Conservation (phyloP, 179 eudicot genomes). For the Amaranthus tricolor region DNA sequence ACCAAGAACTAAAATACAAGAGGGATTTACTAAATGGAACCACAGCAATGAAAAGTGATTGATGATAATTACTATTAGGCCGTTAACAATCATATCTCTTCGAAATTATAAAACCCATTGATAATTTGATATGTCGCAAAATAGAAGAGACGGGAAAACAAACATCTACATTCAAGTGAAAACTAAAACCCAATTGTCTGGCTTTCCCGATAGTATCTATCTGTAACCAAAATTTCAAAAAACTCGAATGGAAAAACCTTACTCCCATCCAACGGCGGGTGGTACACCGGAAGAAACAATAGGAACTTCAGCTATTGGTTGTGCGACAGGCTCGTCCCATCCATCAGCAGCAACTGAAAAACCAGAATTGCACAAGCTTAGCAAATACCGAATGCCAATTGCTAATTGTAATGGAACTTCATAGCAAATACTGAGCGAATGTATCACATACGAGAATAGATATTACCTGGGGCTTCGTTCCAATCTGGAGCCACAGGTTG, state of each 20-base stretch:
- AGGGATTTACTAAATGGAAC: no score
- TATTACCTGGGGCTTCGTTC: slow-evolving; percentile 17
- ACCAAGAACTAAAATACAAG: no score
- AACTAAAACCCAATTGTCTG: slow-evolving; percentile 18
- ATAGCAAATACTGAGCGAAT: not conserved
- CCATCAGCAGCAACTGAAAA: slow-evolving; percentile 21
- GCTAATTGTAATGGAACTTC: no score
- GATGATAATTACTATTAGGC: not conserved
- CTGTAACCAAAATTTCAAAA: slow-evolving; percentile 24
- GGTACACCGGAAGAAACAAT: slow-evolving; percentile 16
- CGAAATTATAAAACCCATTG: slow-evolving; percentile 17
- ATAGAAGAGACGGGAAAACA: not conserved
- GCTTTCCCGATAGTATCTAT: slow-evolving; percentile 14
- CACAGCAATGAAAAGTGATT: no score
- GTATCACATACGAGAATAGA: not conserved
- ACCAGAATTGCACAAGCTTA: not conserved
- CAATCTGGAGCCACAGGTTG: slow-evolving; percentile 17
- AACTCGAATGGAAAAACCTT: not conserved
- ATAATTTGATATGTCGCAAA: slow-evolving; percentile 10
- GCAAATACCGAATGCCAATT: not conserved
- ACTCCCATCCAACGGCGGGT: slow-evolving; percentile 33
- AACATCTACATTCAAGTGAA: slow-evolving; percentile 25
- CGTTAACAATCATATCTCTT: slow-evolving; percentile 1
- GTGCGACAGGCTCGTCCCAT: slow-evolving; percentile 29
- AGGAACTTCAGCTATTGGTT: slow-evolving; percentile 20